Conservation (phyloP, 2,329 filamentous ascomycete genomes). For the Dichotomopilus funicola region DNA sequence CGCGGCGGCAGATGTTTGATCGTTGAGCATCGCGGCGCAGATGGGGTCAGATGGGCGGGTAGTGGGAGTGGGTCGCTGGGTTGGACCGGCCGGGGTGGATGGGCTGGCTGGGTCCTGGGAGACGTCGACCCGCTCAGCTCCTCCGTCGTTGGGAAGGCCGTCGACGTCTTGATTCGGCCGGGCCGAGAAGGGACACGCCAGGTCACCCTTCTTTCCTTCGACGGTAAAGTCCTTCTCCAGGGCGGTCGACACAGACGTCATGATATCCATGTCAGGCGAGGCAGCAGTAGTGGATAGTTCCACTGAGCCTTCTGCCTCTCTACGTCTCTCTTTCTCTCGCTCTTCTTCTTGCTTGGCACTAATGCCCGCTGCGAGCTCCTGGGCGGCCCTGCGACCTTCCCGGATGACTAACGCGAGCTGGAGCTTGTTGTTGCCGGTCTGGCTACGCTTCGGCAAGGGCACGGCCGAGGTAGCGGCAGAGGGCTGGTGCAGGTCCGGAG, state of each 20-base stretch:
- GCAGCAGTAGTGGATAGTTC: slow-evolving; percentile 6
- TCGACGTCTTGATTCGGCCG: slow-evolving; percentile 28
- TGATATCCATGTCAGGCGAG: slow-evolving; percentile 29
- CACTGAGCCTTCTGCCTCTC: no score
- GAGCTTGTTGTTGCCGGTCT: slow-evolving; percentile 42
- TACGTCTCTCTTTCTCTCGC: slow-evolving; percentile 34
- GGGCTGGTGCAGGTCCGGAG: slow-evolving; percentile 40
- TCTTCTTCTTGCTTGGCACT: slow-evolving; percentile 43
- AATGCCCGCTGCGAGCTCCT: slow-evolving; percentile 41
- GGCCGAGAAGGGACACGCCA: slow-evolving; percentile 73
- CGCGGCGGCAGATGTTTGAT: slow-evolving; percentile 43
- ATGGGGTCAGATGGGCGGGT: slow-evolving; percentile 48
- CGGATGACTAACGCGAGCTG: slow-evolving; percentile 58
- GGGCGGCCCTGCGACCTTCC: slow-evolving; percentile 55
- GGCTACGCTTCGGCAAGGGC: slow-evolving; percentile 46
- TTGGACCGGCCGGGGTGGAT: slow-evolving; percentile 41
- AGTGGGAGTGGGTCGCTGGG: background rate
- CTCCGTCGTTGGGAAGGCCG: slow-evolving; percentile 6
- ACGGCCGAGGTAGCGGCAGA: slow-evolving; percentile 46
- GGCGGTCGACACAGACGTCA: slow-evolving; percentile 56
- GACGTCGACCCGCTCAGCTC: slow-evolving; percentile 14
- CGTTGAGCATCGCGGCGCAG: slow-evolving; percentile 57
- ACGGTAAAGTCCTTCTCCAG: slow-evolving; percentile 90
- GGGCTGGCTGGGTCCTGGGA: slow-evolving; percentile 20
- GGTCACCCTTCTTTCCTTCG: slow-evolving; percentile 67